Base-by-base conservation (phyloP, 2,329 filamentous ascomycete species). In the Ophiostoma sp. region DNA sequence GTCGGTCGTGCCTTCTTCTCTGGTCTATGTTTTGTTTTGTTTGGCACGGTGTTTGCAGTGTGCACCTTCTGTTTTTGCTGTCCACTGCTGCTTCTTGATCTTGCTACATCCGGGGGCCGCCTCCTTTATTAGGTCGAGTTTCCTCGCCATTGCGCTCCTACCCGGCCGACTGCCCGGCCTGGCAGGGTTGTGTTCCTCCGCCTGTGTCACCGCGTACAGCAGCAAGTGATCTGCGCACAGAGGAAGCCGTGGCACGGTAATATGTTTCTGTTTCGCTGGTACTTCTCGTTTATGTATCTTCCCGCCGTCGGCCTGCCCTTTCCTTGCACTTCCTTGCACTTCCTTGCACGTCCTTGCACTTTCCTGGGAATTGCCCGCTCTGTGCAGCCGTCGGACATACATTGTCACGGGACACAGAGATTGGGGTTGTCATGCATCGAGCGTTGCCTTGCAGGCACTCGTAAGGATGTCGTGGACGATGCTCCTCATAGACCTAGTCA, bases 1-100 rank as follows among this genome's bases (percentile, higher is more conserved):
- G 47, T 45, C 27, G n/a, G n/a, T 52, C n/a, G 67, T 63, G n/a
- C 55, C 67, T 68, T 68, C 67, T 47, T 36, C 44, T 68, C 52
- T 36, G 47, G n/a, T 27, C 11, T 16, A 14, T 41, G 47, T 49
- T 6, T 49, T 6, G 47, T 7, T 5, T 18, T 27, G 49, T 36
- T 4, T 55, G 18, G 47, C n/a, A 7, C 58, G 12, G 38, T 16
- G 58, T n/a, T 18, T 63, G 60, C 40, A 5, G 18, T 16, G 16
- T 4, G 60, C 60, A 44, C 60, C 42, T 63, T 42, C 60, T 12
- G 58, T 62, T n/a, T 0, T 16, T 14, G 9, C n/a, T 9, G 4
- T 60, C 1, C 3, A 41, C 5, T 42, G 40, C 38, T 44, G 3
- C 8, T 63, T 63, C 60, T 62, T n/a, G n/a, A 5, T 5, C n/a